Conservation (phyloP, 257 asterid species). For the Solanum chiquidenum region DNA sequence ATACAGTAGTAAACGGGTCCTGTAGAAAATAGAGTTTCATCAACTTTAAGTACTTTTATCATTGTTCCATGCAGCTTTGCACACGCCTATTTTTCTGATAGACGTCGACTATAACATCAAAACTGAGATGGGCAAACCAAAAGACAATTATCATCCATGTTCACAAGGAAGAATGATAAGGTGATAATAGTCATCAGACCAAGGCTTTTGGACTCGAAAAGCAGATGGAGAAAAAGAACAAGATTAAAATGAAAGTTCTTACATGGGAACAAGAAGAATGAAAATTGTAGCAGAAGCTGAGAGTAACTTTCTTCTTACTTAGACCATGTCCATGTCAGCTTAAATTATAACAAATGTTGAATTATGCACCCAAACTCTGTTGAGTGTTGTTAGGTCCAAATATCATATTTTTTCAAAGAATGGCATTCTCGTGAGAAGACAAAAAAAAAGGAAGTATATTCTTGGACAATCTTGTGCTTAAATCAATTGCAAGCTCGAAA, state of each 20-base stretch:
- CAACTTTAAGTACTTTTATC: not conserved
- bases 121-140: not conserved
- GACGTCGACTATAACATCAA: not conserved
- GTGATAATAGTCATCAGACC: not conserved
- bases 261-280: not conserved
- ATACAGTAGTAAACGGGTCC: accelerated
- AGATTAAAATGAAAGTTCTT: not conserved
- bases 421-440: not conserved
- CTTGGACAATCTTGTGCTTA: not conserved
- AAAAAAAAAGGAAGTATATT: not conserved
- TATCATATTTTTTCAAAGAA: not conserved
- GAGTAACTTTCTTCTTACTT: not conserved
- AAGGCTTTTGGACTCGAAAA: not conserved
- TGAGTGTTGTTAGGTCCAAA: not conserved
- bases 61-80: not conserved
- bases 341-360: not conserved
- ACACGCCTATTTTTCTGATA: not conserved
- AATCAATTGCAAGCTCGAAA: not conserved
- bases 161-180: not conserved
- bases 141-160: not conserved
- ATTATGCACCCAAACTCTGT: not conserved
- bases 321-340: not conserved
- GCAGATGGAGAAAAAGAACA: not conserved
- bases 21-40: not conserved
- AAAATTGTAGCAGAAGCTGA: not conserved